phyloP scores from a whole-genome alignment of 2,329 filamentous ascomycete species.

The Harringtonia aguacate region DNA sequence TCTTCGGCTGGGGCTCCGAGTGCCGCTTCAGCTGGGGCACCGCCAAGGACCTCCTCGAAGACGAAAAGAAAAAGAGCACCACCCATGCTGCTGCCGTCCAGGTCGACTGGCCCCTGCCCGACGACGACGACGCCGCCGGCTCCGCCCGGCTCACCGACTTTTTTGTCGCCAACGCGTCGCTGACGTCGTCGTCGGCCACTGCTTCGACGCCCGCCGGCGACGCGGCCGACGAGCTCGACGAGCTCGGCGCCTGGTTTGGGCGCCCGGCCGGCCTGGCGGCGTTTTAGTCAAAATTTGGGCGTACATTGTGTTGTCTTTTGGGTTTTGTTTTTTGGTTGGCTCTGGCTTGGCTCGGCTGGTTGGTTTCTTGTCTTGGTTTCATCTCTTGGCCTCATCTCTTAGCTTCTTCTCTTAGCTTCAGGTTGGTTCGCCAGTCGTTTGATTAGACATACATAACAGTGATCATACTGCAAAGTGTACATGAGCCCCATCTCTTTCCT shows the following conservation, averaged over 20 bases:
- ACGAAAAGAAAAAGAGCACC: conserved; percentile 42
- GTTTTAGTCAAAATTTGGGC: conserved; percentile 43
- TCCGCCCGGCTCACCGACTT: conserved; percentile 68
- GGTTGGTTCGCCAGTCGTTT: too few species aligned
- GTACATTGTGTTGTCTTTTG: too few species aligned
- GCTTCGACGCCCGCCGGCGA: conserved; percentile 33
- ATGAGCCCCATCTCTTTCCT: too few species aligned
- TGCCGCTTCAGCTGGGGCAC: conserved; percentile 95
- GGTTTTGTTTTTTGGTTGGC: too few species aligned
- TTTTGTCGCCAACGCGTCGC: conserved; percentile 39
- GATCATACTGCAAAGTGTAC: too few species aligned
- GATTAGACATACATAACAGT: too few species aligned
- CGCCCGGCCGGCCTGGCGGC: conserved; percentile 57
- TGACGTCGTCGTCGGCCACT: too few species aligned
- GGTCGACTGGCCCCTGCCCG: conserved; percentile 67
- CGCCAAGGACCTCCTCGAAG: conserved; percentile 82
- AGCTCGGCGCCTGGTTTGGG: conserved; percentile 77
- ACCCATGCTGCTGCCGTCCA: conserved; percentile 37
- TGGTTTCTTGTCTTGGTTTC: too few species aligned
- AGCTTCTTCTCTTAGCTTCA: too few species aligned
- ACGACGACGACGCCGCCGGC: conserved; percentile 40
- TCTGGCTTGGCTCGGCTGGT: too few species aligned
- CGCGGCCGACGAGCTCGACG: conserved; percentile 41
- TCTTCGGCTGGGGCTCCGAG: conserved; percentile 93
- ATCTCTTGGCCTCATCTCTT: too few species aligned